Evolutionary conservation across 257 asterid genomes (phyloP).

Genomic region (Anisodus tanguticus): DNA sequence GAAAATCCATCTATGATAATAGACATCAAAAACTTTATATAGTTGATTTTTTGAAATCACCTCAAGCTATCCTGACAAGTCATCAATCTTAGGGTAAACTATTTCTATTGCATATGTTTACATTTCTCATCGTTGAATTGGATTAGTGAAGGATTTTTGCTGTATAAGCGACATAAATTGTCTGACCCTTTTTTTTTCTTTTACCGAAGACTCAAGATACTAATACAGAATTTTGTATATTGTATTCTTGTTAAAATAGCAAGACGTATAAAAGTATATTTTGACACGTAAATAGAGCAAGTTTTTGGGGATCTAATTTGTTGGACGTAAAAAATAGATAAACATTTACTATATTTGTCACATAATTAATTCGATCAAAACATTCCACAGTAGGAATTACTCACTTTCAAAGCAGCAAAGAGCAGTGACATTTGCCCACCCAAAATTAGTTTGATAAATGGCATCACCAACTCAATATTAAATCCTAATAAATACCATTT

Average conservation of each 20-base stretch:
- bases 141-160: too few relatives aligned
- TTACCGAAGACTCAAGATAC: too few relatives aligned
- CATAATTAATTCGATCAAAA: conserved; percentile 9
- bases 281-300: background rate
- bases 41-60: too few relatives aligned
- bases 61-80: too few relatives aligned
- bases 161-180: too few relatives aligned
- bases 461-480: background rate
- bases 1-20: too few relatives aligned
- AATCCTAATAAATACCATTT: background rate
- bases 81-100: too few relatives aligned
- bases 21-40: too few relatives aligned
- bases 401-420: background rate
- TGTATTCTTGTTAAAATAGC: background rate
- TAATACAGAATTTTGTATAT: too few relatives aligned
- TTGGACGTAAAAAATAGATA: background rate
- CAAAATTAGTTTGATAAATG: conserved; percentile 8
- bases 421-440: background rate
- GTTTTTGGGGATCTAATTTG: background rate
- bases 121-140: too few relatives aligned
- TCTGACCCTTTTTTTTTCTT: too few relatives aligned
- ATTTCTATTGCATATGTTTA: too few relatives aligned
- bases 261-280: conserved; percentile 12
- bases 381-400: conserved; percentile 17
- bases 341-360: conserved; percentile 1